phyloP scores from a whole-genome alignment of 2,329 filamentous ascomycete species.

The Teratosphaeria epicoccoides region DNA sequence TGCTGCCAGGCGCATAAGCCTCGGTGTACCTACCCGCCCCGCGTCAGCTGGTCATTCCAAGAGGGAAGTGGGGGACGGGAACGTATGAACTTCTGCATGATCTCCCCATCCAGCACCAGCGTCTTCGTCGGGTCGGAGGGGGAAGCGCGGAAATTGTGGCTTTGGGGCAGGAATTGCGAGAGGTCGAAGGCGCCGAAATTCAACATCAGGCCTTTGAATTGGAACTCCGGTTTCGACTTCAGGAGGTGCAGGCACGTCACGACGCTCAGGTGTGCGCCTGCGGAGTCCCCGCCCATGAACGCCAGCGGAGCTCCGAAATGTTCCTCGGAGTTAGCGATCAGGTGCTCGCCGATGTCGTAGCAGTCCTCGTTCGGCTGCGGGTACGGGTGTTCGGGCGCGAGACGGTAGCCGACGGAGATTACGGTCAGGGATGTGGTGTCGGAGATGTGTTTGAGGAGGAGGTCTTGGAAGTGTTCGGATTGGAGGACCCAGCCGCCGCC shows the following conservation, averaged over 20 bases:
- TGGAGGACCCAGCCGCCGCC: conserved; percentile 40
- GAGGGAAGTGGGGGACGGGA: not conserved
- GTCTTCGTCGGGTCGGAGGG: conserved; percentile 7
- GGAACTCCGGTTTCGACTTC: conserved; percentile 28
- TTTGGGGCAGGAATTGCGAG: conserved; percentile 32
- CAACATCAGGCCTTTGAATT: conserved; percentile 41
- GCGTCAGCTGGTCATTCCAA: not conserved
- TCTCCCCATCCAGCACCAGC: conserved; percentile 37
- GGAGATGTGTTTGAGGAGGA: conserved; percentile 40
- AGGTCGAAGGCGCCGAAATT: conserved; percentile 45
- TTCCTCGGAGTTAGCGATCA: conserved; percentile 37
- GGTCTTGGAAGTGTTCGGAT: conserved; percentile 34
- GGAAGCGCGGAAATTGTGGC: conserved; percentile 29
- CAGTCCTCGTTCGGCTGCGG: conserved; percentile 47
- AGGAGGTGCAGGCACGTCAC: conserved; percentile 40
- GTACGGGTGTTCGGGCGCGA: conserved; percentile 50
- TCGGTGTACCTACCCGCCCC: conserved; percentile 31
- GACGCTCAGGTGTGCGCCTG: conserved; percentile 41
- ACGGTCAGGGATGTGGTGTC: conserved; percentile 39
- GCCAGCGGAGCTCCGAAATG: conserved; percentile 32
- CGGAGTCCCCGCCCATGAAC: conserved; percentile 41
- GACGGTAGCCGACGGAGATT: conserved; percentile 46
- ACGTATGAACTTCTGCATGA: conserved; percentile 30
- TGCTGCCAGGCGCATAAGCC: conserved; percentile 36
- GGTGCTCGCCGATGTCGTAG: conserved; percentile 45